Conservation (phyloP, 768 basidiomycete species). For the Lactifluus subvellereus region DNA sequence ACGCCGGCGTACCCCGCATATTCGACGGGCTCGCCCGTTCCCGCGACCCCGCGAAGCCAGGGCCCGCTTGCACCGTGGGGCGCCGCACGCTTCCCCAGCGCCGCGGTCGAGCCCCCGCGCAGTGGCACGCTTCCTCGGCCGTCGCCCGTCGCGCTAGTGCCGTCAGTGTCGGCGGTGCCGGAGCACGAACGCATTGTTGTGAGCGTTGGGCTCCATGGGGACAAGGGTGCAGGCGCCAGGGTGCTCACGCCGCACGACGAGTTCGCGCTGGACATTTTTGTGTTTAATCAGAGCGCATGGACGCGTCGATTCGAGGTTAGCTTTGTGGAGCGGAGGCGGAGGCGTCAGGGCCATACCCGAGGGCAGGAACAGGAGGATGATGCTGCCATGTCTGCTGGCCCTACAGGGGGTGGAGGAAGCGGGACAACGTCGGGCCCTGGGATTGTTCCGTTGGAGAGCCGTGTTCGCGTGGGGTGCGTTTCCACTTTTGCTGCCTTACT, state of each 20-base stretch:
- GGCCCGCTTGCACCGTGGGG: conserved; percentile 48
- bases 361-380: conserved; percentile 28
- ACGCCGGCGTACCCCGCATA: conserved; percentile 76
- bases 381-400: neutral
- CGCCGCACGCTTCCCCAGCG: conserved; percentile 42
- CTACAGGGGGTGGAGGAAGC: neutral
- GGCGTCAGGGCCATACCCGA: conserved; percentile 35
- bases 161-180: conserved; percentile 41
- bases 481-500: neutral
- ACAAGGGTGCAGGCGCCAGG: conserved; percentile 26
- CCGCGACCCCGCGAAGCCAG: conserved; percentile 48
- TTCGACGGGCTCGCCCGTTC: conserved; percentile 43
- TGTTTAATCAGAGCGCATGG: conserved; percentile 76
- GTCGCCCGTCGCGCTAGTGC: conserved; percentile 38
- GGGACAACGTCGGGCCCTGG: conserved; percentile 38
- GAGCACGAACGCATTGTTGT: conserved; percentile 60
- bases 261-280: conserved; percentile 82
- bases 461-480: conserved; percentile 73
- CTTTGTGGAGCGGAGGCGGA: conserved; percentile 50
- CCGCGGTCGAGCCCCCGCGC: conserved; percentile 62
- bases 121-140: conserved; percentile 43
- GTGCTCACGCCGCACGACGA: conserved; percentile 64
- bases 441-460: conserved; percentile 69
- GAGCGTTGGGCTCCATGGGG: conserved; percentile 49
- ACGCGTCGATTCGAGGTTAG: conserved; percentile 73